phyloP scores from a whole-genome alignment of 2,329 filamentous ascomycete genomes.

The Tolypocladium paradoxum region DNA sequence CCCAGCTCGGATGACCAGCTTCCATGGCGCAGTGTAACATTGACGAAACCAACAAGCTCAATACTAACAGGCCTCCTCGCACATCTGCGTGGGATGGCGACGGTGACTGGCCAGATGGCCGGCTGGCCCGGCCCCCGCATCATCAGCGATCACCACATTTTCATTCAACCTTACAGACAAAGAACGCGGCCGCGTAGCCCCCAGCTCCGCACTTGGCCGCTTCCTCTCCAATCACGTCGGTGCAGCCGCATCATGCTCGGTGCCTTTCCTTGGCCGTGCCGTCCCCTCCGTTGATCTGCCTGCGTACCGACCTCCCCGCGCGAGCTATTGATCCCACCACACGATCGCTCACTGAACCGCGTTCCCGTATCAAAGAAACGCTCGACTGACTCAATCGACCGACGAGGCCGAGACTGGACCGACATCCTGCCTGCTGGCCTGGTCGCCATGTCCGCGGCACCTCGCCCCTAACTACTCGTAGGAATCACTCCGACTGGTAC shows the following conservation, averaged over 20 bases:
- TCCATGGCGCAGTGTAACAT: background rate
- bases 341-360: background rate
- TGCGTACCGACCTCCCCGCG: background rate
- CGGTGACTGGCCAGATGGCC: background rate
- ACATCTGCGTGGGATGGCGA: background rate
- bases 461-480: constrained; percentile 2
- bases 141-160: background rate
- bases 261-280: background rate
- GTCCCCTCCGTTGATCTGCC: background rate
- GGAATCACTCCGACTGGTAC: constrained; percentile 3
- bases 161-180: background rate
- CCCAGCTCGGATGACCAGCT: background rate
- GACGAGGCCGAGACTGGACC: background rate
- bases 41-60: background rate
- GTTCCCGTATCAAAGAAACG: background rate
- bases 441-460: constrained; percentile 4
- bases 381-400: background rate
- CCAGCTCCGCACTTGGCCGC: background rate
- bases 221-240: constrained; percentile 1
- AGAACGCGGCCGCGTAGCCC: background rate
- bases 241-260: constrained; percentile 1
- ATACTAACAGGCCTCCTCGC: background rate
- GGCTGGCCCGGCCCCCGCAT: background rate
- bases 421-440: background rate
- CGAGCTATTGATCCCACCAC: background rate